These are phyloP conservation scores for Fraxinus baroniana DNA, from an alignment of 305 asterid species.

Conservation along the genomic window DNA sequence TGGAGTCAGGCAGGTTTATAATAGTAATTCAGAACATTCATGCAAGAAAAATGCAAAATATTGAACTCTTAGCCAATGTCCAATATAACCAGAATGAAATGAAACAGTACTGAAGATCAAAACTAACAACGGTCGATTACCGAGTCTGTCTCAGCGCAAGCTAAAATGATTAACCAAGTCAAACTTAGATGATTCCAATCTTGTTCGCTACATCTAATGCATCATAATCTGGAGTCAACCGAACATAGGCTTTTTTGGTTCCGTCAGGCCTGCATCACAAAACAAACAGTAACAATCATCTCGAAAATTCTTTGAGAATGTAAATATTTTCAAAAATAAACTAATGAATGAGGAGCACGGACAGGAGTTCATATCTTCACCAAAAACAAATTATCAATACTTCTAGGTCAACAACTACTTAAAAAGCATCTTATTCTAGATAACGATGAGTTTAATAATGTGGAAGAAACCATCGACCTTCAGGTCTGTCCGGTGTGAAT, in stretches of 20 bases:
- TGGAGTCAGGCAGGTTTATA: not conserved
- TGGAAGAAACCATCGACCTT: not conserved
- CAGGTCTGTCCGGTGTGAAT: not conserved
- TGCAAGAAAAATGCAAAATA: not conserved
- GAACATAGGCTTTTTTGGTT: not conserved
- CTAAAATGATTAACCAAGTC: not conserved
- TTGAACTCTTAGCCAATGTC: not conserved
- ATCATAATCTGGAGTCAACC: conserved; percentile 1
- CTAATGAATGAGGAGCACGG: not conserved
- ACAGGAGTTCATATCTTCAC: not conserved
- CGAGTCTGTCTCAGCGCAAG: not conserved
- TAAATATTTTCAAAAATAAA: not conserved
- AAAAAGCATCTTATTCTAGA: not conserved
- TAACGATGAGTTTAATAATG: not conserved
- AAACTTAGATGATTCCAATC: not conserved
- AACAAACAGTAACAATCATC: not conserved
- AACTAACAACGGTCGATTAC: not conserved
- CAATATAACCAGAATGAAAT: not conserved
- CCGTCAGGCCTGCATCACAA: not conserved
- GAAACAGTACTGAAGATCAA: not conserved
- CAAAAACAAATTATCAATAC: not conserved
- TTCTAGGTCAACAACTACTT: not conserved
- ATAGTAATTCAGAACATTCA: not conserved
- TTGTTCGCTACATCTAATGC: not conserved
- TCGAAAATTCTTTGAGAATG: not conserved